Evolutionary conservation across 1,284 basidiomycete genomes (phyloP).

Genomic region (Irpex sp.): DNA sequence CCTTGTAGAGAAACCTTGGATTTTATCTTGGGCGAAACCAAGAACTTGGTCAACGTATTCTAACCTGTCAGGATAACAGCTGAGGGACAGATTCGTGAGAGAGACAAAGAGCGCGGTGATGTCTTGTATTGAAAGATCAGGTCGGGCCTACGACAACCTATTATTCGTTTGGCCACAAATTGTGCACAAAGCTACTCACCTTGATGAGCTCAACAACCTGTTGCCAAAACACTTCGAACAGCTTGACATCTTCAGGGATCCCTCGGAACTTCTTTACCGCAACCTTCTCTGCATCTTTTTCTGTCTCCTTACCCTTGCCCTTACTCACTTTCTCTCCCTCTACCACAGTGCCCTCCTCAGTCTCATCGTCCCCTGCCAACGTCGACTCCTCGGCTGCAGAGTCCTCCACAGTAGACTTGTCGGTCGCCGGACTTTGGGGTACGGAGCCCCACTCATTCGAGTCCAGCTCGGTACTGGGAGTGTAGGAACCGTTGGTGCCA

Average conservation of each 20-base stretch:
- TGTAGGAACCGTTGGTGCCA: conserved; percentile 11
- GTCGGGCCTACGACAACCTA: conserved; percentile 69
- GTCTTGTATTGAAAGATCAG: conserved; percentile 93
- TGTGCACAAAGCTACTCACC: conserved; percentile 37
- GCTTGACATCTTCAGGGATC: conserved; percentile 85
- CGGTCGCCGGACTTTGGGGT: conserved; percentile 24
- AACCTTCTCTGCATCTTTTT: conserved; percentile 35
- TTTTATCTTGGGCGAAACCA: conserved; percentile 81
- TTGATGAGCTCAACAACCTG: conserved; percentile 97
- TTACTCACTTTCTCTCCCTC: conserved; percentile 39
- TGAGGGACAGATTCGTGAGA: conserved; percentile 87
- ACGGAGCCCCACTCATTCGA: conserved; percentile 28
- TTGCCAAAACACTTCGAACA: conserved; percentile 97
- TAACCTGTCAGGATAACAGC: conserved; percentile 91
- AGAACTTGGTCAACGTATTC: conserved; percentile 96
- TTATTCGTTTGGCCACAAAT: neutral
- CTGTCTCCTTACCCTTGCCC: conserved; percentile 49
- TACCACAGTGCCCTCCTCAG: conserved; percentile 26
- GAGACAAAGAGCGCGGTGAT: conserved; percentile 93
- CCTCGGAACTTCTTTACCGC: conserved; percentile 82
- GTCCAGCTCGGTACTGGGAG: conserved; percentile 18
- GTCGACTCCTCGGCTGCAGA: neutral
- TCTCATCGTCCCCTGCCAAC: conserved; percentile 6
- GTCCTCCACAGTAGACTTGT: conserved; percentile 2
- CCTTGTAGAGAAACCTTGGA: conserved; percentile 81